Evolutionary conservation across 164 flowering plant genomes (phyloP).

Genomic region (Vitis rupestris): DNA sequence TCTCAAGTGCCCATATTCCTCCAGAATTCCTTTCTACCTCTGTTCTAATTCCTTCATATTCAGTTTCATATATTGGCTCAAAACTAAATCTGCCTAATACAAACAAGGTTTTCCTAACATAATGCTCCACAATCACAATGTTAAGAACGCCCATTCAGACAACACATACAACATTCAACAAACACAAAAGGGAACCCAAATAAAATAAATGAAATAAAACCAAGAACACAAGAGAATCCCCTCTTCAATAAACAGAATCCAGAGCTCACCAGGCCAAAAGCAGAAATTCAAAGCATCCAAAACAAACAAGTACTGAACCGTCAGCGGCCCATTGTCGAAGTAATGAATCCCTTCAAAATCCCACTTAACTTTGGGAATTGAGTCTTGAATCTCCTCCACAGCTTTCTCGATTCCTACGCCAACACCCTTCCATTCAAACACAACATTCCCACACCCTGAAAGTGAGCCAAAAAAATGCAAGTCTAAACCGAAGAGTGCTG

Average conservation of each 20-base stretch:
- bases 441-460: not conserved
- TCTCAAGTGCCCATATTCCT: too few species aligned
- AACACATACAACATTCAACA: too few species aligned
- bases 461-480: constrained; percentile 1
- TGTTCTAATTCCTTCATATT: too few species aligned
- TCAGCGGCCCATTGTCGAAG: constrained; percentile 85
- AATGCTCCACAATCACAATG: not conserved
- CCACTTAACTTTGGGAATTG: constrained; percentile 88
- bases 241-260: not conserved
- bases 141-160: too few species aligned
- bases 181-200: too few species aligned
- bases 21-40: too few species aligned
- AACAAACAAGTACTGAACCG: constrained; percentile 88
- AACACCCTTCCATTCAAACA: not conserved
- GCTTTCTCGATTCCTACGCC: constrained; percentile 75
- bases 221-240: not conserved
- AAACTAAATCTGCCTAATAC: not conserved
- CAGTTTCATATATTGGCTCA: not conserved
- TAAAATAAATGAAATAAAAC: not conserved
- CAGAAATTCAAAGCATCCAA: constrained; percentile 93
- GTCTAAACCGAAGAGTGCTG: not conserved
- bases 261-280: constrained; percentile 86
- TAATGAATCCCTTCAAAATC: constrained; percentile 97
- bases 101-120: not conserved
- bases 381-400: constrained; percentile 53